Base-by-base conservation (phyloP, 2,329 filamentous ascomycete genomes). In the Exserohilum turcica region DNA sequence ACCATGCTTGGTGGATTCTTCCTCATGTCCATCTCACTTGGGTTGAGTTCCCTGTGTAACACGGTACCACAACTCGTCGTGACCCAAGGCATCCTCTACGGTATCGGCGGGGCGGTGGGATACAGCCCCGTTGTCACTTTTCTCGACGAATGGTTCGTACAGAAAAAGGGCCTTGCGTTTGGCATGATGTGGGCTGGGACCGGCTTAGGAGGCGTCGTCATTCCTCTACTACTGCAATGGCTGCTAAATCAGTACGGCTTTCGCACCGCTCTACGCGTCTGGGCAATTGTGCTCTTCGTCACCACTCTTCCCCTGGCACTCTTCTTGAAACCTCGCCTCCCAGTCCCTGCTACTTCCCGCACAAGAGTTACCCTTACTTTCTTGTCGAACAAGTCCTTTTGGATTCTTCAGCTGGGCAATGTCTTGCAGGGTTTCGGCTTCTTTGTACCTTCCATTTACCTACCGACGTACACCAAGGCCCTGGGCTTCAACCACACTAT, bases 81-180 rank as follows among this genome's bases (percentile, higher is more conserved):
- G 5, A 85, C 82, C 0, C 86, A 89, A 64, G 86, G 86, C 1
- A 67, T 87, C 9, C 68, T 87, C 24, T 88, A 85, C 63, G 84
- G 79, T 31, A 61, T 86, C 9, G 84, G 84, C 16, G 83, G 84
- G 15, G 75, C 78, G 13, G 74, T 85, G 38, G 74, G 80, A 6
- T 86, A 84, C 65, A 80, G 78, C 21, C 83, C 84, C 0, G 82
- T 81, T 60, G 79, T 86, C 27, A 59, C 82, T 29, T 86, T 84
- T 70, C 75, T 87, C 58, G 82, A 86, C 55, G 82, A 86, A 66
- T 87, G 84, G 83, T 87, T 86, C 65, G 77, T 83, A 18, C 76
- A 74, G 36, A 78, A 79, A 37, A 84, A 84, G 44, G 84, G 84
- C 1, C 71, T 87, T 29, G 84, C 84, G 1, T 85, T 84, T 61